Percentiles rank a stretch among this genome's conserved stretches.
These are phyloP conservation scores for Dactylonectria estremocensis DNA, from an alignment of 2,329 filamentous ascomycete genomes.

Conservation along the genomic window DNA sequence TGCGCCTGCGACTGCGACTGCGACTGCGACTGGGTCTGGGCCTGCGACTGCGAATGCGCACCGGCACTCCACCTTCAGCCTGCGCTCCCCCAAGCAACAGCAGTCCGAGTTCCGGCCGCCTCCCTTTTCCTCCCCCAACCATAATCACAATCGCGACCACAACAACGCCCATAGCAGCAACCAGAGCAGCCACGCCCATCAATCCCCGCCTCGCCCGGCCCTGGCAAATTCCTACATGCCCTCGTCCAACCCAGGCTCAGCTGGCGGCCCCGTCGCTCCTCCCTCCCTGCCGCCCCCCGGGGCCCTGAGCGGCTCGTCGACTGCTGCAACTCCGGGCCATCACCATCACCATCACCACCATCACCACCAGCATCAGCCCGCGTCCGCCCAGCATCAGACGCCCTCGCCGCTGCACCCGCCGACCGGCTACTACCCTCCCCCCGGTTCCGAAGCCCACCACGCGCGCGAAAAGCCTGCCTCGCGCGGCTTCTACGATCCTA, in stretches of 20 bases:
- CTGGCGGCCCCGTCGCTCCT: slow-evolving; percentile 50
- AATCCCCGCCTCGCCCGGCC: slow-evolving; percentile 51
- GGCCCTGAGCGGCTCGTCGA: slow-evolving; percentile 45
- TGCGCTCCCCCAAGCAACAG: slow-evolving; percentile 64
- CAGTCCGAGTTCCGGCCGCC: slow-evolving; percentile 56
- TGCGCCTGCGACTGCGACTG: slow-evolving; percentile 43
- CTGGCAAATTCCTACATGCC: slow-evolving; percentile 56
- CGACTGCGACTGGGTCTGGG: slow-evolving; percentile 33
- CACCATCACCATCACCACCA: slow-evolving; percentile 37
- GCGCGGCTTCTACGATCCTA: slow-evolving; percentile 69
- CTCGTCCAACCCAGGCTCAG: slow-evolving; percentile 51
- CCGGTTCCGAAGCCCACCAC: slow-evolving; percentile 52
- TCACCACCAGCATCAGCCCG: slow-evolving; percentile 48
- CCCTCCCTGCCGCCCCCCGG: slow-evolving; percentile 51
- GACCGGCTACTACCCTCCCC: slow-evolving; percentile 57
- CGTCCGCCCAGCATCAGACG: slow-evolving; percentile 48
- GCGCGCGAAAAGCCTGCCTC: slow-evolving; percentile 58
- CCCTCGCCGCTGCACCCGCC: slow-evolving; percentile 62
- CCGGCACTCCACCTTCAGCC: slow-evolving; percentile 62
- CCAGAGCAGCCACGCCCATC: slow-evolving; percentile 48
- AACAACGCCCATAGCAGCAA: slow-evolving; percentile 48
- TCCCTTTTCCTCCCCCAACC: slow-evolving; percentile 50
- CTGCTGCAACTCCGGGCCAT: slow-evolving; percentile 34
- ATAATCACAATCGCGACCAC: background rate
- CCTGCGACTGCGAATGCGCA: slow-evolving; percentile 50